These are phyloP conservation scores for Neophaeococcomyces aloes DNA, from an alignment of 2,329 filamentous ascomycete genomes.

Conservation along the genomic window DNA sequence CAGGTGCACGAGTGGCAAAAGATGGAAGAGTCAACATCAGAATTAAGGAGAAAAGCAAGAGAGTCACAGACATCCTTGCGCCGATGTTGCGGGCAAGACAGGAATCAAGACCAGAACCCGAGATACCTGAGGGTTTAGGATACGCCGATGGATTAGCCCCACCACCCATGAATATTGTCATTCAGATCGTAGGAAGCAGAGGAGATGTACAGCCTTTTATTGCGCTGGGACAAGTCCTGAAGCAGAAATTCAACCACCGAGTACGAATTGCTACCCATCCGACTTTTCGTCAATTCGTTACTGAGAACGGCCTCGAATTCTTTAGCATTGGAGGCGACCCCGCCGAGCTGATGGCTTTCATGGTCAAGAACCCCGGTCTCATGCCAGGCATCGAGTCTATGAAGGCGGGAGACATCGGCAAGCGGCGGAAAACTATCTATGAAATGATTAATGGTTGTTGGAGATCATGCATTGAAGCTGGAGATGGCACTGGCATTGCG, in stretches of 20 bases:
- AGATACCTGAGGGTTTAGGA: constrained; percentile 61
- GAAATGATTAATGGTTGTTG: constrained; percentile 77
- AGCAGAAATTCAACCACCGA: constrained; percentile 56
- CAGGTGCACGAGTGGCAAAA: constrained; percentile 53
- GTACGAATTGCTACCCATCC: constrained; percentile 64
- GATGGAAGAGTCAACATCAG: constrained; percentile 72
- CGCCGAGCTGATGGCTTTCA: constrained; percentile 70
- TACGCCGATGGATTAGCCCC: constrained; percentile 52
- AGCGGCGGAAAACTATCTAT: constrained; percentile 62
- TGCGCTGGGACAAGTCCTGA: constrained; percentile 55
- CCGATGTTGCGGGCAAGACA: constrained; percentile 42
- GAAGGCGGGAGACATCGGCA: constrained; percentile 64
- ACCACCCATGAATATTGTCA: constrained; percentile 56
- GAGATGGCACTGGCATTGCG: constrained; percentile 50
- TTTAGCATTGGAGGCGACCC: constrained; percentile 69
- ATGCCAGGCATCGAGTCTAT: constrained; percentile 74
- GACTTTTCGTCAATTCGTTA: constrained; percentile 57
- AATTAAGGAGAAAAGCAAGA: constrained; percentile 59
- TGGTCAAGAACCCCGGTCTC: constrained; percentile 79
- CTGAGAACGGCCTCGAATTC: constrained; percentile 62
- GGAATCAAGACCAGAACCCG: constrained; percentile 44
- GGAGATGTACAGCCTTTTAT: constrained; percentile 70
- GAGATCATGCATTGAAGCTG: constrained; percentile 72
- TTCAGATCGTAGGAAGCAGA: constrained; percentile 64
- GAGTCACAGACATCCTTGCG: constrained; percentile 56